Evolutionary conservation across 2,329 filamentous ascomycete species (phyloP), one percentile per base, ranked within the genome.

Genomic region (Apiospora rasikravindrae): DNA sequence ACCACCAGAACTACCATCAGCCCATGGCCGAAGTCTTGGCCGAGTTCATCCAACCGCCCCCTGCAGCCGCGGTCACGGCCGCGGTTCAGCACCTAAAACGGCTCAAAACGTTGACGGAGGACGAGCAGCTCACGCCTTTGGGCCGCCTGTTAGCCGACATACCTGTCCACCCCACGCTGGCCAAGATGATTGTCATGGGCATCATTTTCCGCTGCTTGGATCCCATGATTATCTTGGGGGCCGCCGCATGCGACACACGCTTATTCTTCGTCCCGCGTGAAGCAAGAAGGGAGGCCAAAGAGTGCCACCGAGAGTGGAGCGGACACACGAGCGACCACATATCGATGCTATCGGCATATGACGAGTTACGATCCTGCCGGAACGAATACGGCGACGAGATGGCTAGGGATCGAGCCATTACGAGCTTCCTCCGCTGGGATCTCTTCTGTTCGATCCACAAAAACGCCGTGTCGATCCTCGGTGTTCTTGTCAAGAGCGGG

Each of bases 181-280:
- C 83, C 42, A 88, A 87, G 73, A 84, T 88, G 82, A 82, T 88
- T 69, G 71, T 87, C 26, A 77, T 88, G 13, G 86, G 86, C 7
- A 77, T 86, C 37, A 82, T 88, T 66, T 88, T 88, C 78, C 81
- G 82, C 49, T 88, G 86, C 74, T 78, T 88, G 5, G 85, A 88
- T 73, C 85, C 86, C 0, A 82, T 88, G 75, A 74, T 88, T 40
- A 82, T 87, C 40, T 74, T 86, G 6, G 85, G 82, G 10, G 73
- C 72, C 24, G 72, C 71, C 42, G 71, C 71, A 2, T 45, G 64
- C 1, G 67, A 72, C 45, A 72, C 69, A 4, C 33, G 51, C 1
- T 24, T 76, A 2, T 72, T 75, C 61, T 14, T 45, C 6, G 8
- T 14, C 22, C 69, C 68, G 14, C 24, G 42, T 0, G 68, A 69